Conservation (phyloP, 495 filamentous ascomycete species). For the Penicillium egyptiacum region DNA sequence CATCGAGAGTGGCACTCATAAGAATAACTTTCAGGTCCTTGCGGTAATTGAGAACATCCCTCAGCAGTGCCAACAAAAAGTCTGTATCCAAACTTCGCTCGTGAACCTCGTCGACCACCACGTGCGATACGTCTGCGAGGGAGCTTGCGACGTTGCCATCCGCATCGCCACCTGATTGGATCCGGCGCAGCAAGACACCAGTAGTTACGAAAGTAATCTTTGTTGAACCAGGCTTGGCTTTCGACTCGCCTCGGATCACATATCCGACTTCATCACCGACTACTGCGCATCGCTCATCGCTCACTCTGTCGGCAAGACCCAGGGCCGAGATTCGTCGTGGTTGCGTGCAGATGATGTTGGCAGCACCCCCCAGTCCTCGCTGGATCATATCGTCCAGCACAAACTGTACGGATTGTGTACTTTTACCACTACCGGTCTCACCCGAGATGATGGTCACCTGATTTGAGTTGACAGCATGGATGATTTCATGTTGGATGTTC, state of each 20-base stretch:
- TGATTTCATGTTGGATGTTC: slow-evolving; percentile 73
- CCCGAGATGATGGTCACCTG: slow-evolving; percentile 96
- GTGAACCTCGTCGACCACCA: slow-evolving; percentile 96
- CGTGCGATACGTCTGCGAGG: slow-evolving; percentile 86
- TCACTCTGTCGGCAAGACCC: slow-evolving; percentile 89
- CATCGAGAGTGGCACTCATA: slow-evolving; percentile 98
- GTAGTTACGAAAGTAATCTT: slow-evolving; percentile 97
- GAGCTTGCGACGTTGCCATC: slow-evolving; percentile 74
- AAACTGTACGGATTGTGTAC: slow-evolving; percentile 95
- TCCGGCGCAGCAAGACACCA: slow-evolving; percentile 84
- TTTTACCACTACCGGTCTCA: slow-evolving; percentile 96
- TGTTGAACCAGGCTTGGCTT: slow-evolving; percentile 62
- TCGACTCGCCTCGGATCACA: slow-evolving; percentile 89
- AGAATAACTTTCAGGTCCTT: slow-evolving; percentile 87
- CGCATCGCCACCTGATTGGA: slow-evolving; percentile 82
- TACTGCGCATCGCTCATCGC: slow-evolving; percentile 78
- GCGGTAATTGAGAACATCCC: slow-evolving; percentile 72
- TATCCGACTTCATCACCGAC: slow-evolving; percentile 93
- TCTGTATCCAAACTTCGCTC: slow-evolving; percentile 95
- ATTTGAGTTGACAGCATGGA: slow-evolving; percentile 66
- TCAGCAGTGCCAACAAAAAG: slow-evolving; percentile 85
- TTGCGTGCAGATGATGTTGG: slow-evolving; percentile 96
- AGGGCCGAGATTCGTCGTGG: slow-evolving; percentile 92
- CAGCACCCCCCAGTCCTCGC: slow-evolving; percentile 66
- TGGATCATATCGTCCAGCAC: slow-evolving; percentile 88